Evolutionary conservation across 75 land plant species (phyloP).

Genomic region (Gnetum montanum): DNA sequence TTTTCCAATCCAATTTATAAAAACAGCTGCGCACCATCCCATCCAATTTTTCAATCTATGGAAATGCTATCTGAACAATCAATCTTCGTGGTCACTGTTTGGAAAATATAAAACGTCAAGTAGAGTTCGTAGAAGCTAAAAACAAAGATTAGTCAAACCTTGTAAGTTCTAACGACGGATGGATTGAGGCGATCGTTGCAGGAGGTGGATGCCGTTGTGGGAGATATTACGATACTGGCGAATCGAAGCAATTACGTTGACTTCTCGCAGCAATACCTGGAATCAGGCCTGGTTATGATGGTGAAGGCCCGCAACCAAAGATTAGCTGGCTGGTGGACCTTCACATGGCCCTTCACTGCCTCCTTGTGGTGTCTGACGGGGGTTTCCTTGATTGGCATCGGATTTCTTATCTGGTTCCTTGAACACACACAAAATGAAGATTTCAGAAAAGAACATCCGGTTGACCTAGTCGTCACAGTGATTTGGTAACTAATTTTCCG

Average conservation of each 20-base stretch:
- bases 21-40: no score
- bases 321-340: conserved; percentile 64
- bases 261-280: conserved; percentile 49
- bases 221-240: conserved; percentile 41
- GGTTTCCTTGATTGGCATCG: conserved; percentile 76
- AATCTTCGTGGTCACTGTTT: no score
- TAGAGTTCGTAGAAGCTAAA: no score
- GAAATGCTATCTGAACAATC: no score
- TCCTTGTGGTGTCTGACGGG: conserved; percentile 86
- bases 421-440: conserved; percentile 82
- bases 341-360: conserved; percentile 78
- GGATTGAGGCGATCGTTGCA: no score
- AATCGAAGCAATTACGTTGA: conserved; percentile 39
- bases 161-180: no score
- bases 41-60: no score
- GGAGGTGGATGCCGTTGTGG: conserved; percentile 46
- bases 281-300: conserved; percentile 44
- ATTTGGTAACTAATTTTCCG: neutral
- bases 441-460: no score
- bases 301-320: conserved; percentile 25
- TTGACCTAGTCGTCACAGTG: no score
- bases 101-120: no score
- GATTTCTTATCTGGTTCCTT: conserved; percentile 82
- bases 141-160: no score
- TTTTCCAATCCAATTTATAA: no score